Percentiles rank a stretch among this genome's conserved stretches.
Evolutionary conservation across 2,329 filamentous ascomycete genomes (phyloP).

Genomic region (Scortechinia acanthostroma): DNA sequence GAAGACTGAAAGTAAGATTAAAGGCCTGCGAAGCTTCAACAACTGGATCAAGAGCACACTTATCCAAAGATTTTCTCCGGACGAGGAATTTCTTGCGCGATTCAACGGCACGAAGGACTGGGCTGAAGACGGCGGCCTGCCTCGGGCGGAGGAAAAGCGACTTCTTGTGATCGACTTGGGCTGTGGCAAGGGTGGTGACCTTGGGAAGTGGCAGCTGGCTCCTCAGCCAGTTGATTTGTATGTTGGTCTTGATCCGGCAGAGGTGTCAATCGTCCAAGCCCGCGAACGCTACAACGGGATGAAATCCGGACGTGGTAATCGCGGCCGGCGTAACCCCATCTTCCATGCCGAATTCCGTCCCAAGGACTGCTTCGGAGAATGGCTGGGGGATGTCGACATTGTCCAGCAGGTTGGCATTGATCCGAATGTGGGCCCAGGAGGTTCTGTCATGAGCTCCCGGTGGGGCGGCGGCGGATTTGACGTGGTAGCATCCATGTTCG

Average conservation of each 20-base stretch:
- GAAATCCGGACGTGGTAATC: slow-evolving; percentile 42
- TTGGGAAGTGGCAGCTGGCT: slow-evolving; percentile 92
- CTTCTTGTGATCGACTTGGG: slow-evolving; percentile 86
- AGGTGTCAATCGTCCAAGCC: slow-evolving; percentile 86
- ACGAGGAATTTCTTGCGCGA: slow-evolving; percentile 60
- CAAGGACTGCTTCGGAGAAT: slow-evolving; percentile 87
- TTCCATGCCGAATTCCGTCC: slow-evolving; percentile 84
- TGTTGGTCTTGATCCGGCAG: slow-evolving; percentile 86
- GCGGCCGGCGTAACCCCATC: slow-evolving; percentile 38
- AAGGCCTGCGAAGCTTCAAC: slow-evolving; percentile 88
- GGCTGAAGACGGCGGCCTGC: slow-evolving; percentile 41
- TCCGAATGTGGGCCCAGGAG: slow-evolving; percentile 15
- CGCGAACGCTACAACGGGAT: slow-evolving; percentile 75
- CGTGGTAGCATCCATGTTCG: slow-evolving; percentile 98
- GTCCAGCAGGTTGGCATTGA: slow-evolving; percentile 85
- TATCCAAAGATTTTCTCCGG: slow-evolving; percentile 90
- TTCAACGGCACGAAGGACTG: background rate
- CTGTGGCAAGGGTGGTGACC: slow-evolving; percentile 91
- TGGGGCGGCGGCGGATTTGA: slow-evolving; percentile 74
- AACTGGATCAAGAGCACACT: slow-evolving; percentile 98
- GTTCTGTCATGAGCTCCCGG: slow-evolving; percentile 48
- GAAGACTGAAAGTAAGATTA: slow-evolving; percentile 88
- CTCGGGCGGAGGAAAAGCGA: slow-evolving; percentile 38
- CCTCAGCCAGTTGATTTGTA: slow-evolving; percentile 89
- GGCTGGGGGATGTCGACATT: slow-evolving; percentile 73